phyloP scores from a whole-genome alignment of 306 rosid species.

The Fragaria iinumae region DNA sequence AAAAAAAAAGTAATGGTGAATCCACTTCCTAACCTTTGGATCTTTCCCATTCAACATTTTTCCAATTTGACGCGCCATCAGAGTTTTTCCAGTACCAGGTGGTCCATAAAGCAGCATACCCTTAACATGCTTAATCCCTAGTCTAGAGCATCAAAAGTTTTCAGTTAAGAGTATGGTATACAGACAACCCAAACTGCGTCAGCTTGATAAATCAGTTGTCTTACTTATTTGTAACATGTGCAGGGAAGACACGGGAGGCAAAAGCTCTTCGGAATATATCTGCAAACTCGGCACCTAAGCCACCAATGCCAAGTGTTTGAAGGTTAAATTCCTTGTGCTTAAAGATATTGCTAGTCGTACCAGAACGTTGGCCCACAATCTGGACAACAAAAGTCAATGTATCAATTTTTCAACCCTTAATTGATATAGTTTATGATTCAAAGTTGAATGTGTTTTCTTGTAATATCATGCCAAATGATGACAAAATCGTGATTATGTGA shows the following conservation, averaged over 20 bases:
- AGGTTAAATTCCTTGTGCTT: constrained; percentile 95
- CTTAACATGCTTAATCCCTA: constrained; percentile 97
- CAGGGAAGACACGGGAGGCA: constrained; percentile 98
- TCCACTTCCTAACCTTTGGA: constrained; percentile 73
- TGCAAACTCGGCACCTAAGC: constrained; percentile 86
- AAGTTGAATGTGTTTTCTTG: constrained; percentile 9
- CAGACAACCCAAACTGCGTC: neutral
- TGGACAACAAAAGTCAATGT: constrained; percentile 37
- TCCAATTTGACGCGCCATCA: constrained; percentile 99
- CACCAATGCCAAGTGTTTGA: constrained; percentile 91
- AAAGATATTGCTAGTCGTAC: constrained; percentile 82
- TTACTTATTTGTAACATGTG: constrained; percentile 95
- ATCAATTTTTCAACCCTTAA: constrained; percentile 8
- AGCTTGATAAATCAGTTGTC: constrained; percentile 21
- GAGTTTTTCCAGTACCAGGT: constrained; percentile 99
- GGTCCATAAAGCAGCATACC: constrained; percentile 98
- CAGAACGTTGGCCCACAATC: constrained; percentile 92
- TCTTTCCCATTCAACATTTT: constrained; percentile 92
- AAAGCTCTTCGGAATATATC: constrained; percentile 99
- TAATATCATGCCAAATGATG: constrained; percentile 22
- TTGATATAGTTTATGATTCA: neutral
- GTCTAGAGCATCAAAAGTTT: constrained; percentile 53
- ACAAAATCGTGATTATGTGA: neutral
- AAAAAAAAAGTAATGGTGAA: neutral
- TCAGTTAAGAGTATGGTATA: constrained; percentile 32